Evolutionary conservation across 106 monocot species (phyloP), one percentile per base, ranked within the genome.

Genomic region (Narthecium ossifragum): DNA sequence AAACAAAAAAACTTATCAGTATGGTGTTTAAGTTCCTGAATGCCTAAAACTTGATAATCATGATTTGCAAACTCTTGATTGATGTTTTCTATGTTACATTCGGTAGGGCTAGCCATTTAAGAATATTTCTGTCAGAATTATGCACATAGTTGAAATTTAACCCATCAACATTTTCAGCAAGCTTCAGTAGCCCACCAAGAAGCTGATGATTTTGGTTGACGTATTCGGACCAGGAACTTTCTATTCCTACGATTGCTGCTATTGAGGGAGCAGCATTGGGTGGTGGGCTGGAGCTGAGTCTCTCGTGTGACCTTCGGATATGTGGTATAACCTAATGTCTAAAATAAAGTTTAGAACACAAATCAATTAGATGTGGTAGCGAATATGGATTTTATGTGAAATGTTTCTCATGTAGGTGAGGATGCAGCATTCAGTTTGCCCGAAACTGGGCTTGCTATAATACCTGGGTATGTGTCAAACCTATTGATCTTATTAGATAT

Each of bases 371-470:
- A n/a, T n/a, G n/a, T 59, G 47, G 47, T 29, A 65, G 32, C 60
- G 60, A 14, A 70, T 26, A 49, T 33, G 20, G 14, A 4, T 14
- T 27, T 18, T 67, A 50, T 3, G 38, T 54, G 18, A 17, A 40
- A 43, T 48, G 5, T 28, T 18, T 43, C 15, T 59, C 9, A 17
- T 57, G 23, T 41, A 98, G 98, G 98, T 55, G 84, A 88, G 59
- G 68, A 70, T 51, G 86, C 98, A 55, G 65, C 37, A 57, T 84
- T 98, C 77, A 60, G 79, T 57, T 50, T 98, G 87, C 98, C 98
- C 8, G 98, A 98, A 57, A 98, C 98, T 62, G 98, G 98, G 65
- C 74, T 98, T 67, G 98, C 98, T 61, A 91, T 98, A 55, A 98
- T 98, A 41, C 98, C 98, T 63, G 98, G 98, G 98, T 98, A 82